Evolutionary conservation across 345 rosid species (phyloP), one percentile per base, ranked within the genome.

Genomic region (Rhizophora mangle): DNA sequence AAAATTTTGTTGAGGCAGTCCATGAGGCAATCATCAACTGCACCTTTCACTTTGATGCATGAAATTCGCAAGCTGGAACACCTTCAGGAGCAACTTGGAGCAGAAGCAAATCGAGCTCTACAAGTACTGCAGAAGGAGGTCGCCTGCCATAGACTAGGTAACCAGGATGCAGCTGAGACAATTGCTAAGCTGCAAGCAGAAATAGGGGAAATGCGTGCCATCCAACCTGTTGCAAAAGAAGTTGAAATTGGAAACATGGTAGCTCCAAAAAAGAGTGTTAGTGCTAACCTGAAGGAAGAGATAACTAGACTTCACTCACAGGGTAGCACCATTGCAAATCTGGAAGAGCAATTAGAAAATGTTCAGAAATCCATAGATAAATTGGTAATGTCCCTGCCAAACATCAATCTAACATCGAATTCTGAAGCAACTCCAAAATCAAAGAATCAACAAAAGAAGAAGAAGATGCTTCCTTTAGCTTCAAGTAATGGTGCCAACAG

Each of bases 151-250:
- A 86, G 97, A 80, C 83, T 90, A 71, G 98, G 98, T 59, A 96
- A 96, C 74, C 99, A 96, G 84, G 97, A 96, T 85, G 99, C 99
- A 75, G 99, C 99, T 2, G 97, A 96, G 83, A 96, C 99, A 27
- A 85, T 96, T 53, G 98, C 98, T 20, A 96, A 89, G 84, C 84
- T 96, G 73, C 99, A 92, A 76, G 96, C 92, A 72, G 99, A 96
- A 81, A 96, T 96, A 73, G 82, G 89, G 79, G 99, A 85, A 66
- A 92, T 96, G 97, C 88, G 89, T 62, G 71, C 95, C 57, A 84
- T 88, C 69, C 83, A 78, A 72, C 68, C 88, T 36, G 66, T 74
- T 70, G 75, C 86, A 19, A 82, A 86, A 73, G 93, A 81, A 66
- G 78, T 88, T 69, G 85, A 81, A 77, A 78, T 81, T 66, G 98